These are phyloP conservation scores for Neurospora sp. DNA, from an alignment of 495 filamentous ascomycete genomes.

Conservation along the genomic window DNA sequence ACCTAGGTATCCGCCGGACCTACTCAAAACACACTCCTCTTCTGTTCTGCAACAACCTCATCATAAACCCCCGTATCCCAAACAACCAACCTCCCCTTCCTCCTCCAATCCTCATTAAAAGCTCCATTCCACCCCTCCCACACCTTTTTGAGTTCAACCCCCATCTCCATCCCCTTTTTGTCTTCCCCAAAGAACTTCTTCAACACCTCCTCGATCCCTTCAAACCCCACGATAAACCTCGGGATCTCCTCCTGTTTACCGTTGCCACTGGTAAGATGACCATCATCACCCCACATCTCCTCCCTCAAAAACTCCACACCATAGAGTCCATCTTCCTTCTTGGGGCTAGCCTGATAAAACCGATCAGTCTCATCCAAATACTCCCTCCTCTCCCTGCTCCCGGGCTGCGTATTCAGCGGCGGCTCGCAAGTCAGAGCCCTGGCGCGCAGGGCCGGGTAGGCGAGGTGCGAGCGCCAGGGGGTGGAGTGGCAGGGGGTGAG, in stretches of 20 bases:
- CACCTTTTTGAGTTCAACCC: constrained; percentile 39
- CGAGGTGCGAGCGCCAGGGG: constrained; percentile 86
- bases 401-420: constrained; percentile 52
- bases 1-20: background rate
- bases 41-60: background rate
- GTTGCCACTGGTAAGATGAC: background rate
- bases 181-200: constrained; percentile 33
- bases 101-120: constrained; percentile 81
- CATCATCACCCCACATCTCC: constrained; percentile 28
- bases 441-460: constrained; percentile 61
- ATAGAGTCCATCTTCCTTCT: background rate
- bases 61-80: constrained; percentile 44
- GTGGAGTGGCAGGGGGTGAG: constrained; percentile 97
- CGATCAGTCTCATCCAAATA: constrained; percentile 87
- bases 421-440: constrained; percentile 91
- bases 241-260: constrained; percentile 32
- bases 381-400: constrained; percentile 37
- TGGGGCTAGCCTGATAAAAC: constrained; percentile 50
- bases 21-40: background rate
- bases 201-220: constrained; percentile 36
- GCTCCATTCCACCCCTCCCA: constrained; percentile 73
- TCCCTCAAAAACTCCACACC: constrained; percentile 42
- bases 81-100: constrained; percentile 76
- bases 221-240: constrained; percentile 47
- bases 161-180: constrained; percentile 36